Percentiles rank a stretch among this genome's conserved stretches.
phyloP scores from a whole-genome alignment of 2,329 filamentous ascomycete species.

The Diaporthe vexans region DNA sequence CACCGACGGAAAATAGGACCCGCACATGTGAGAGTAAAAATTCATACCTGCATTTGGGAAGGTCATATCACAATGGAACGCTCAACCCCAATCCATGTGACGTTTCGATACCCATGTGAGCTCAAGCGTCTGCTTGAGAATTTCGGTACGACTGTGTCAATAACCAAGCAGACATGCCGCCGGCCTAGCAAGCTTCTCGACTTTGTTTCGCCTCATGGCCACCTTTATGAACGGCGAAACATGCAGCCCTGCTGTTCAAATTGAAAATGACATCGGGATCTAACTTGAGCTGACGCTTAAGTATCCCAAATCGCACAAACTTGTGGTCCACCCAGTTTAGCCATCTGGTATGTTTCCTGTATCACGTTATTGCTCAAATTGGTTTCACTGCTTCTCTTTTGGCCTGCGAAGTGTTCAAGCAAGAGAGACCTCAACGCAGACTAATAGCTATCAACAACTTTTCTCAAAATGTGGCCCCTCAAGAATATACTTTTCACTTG shows the following conservation, averaged over 20 bases:
- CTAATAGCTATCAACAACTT: background rate
- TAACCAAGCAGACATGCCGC: background rate
- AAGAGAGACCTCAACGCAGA: too few relatives aligned
- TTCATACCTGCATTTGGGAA: background rate
- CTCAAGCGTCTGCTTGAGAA: background rate
- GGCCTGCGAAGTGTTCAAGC: too few relatives aligned
- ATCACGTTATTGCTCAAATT: background rate
- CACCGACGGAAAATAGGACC: background rate
- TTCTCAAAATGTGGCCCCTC: rapidly evolving
- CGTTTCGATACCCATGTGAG: too few relatives aligned
- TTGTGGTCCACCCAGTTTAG: background rate
- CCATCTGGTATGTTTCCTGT: background rate
- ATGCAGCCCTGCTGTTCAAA: background rate
- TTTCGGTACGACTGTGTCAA: background rate
- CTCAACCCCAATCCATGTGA: too few relatives aligned
- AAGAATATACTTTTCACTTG: too few relatives aligned
- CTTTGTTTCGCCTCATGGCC: background rate
- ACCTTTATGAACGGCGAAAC: background rate
- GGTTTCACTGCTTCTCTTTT: background rate
- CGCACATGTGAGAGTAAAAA: background rate
- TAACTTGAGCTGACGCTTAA: background rate
- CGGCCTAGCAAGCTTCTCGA: background rate
- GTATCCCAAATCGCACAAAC: background rate
- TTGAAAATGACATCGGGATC: background rate
- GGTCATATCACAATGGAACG: too few relatives aligned